Conservation (phyloP, 2,329 filamentous ascomycete species). For the Falciphora oryzae region DNA sequence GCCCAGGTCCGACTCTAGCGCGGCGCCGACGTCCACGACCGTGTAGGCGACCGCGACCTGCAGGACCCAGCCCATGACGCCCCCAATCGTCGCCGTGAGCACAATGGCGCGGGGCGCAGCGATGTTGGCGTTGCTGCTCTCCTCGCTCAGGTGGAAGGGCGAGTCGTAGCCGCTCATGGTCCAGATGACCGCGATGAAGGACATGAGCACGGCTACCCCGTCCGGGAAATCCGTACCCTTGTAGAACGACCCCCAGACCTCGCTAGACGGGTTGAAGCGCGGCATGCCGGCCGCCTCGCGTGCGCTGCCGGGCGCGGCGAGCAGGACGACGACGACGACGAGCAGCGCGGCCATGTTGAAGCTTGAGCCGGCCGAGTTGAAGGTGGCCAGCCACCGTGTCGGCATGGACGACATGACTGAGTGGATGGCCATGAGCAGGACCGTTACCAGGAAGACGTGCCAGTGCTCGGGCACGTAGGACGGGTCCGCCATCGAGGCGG, state of each 20-base stretch:
- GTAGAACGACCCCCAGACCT: slow-evolving; percentile 38
- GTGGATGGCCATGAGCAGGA: slow-evolving; percentile 48
- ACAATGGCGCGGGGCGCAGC: slow-evolving; percentile 52
- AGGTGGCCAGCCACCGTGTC: slow-evolving; percentile 46
- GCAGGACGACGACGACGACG: slow-evolving; percentile 46
- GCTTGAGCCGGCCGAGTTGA: slow-evolving; percentile 51
- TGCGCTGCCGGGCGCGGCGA: slow-evolving; percentile 51
- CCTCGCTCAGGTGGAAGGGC: slow-evolving; percentile 50
- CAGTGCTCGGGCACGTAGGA: slow-evolving; percentile 34
- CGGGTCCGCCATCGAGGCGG: slow-evolving; percentile 29
- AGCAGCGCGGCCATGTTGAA: slow-evolving; percentile 48
- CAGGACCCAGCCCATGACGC: slow-evolving; percentile 53
- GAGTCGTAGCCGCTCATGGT: slow-evolving; percentile 47
- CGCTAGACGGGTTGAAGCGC: slow-evolving; percentile 28
- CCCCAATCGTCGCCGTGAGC: slow-evolving; percentile 48
- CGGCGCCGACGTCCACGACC: slow-evolving; percentile 49
- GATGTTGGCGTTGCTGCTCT: slow-evolving; percentile 52
- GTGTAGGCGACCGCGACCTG: slow-evolving; percentile 51
- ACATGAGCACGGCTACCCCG: slow-evolving; percentile 61
- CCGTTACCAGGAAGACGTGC: slow-evolving; percentile 52
- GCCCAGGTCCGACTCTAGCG: slow-evolving; percentile 35
- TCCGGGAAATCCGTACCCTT: slow-evolving; percentile 51
- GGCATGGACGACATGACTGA: slow-evolving; percentile 49
- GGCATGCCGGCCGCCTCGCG: slow-evolving; percentile 49
- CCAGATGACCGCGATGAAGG: slow-evolving; percentile 66